Evolutionary conservation across 306 rosid species (phyloP).

Genomic region (Heteromeles arbutifolia): DNA sequence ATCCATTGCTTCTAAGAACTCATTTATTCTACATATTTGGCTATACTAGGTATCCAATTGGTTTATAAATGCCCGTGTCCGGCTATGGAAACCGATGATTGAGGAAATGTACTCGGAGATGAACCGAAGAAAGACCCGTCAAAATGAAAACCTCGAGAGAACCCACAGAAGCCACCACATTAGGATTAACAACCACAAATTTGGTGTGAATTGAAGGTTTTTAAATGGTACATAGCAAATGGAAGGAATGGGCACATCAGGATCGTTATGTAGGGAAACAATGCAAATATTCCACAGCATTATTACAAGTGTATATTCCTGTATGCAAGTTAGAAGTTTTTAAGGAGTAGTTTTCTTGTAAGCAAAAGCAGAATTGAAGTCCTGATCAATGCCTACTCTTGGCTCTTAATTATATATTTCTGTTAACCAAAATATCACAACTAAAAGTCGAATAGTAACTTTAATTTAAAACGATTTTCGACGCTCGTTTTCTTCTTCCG

Average conservation of each 20-base stretch:
- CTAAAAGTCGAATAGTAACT: too few relatives aligned
- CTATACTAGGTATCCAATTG: constrained; percentile 72
- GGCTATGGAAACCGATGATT: constrained; percentile 95
- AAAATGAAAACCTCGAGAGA: constrained; percentile 33
- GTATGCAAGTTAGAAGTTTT: background rate
- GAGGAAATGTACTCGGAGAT: constrained; percentile 95
- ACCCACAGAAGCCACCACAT: constrained; percentile 21
- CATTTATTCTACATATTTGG: background rate
- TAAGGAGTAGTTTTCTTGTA: background rate
- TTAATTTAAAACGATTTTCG: too few relatives aligned
- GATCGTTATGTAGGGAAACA: background rate
- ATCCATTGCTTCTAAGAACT: background rate
- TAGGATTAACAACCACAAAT: constrained; percentile 32
- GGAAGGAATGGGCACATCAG: background rate
- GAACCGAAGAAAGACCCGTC: constrained; percentile 51
- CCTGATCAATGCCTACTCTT: background rate
- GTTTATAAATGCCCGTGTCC: constrained; percentile 91
- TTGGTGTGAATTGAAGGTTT: constrained; percentile 31
- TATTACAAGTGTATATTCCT: background rate
- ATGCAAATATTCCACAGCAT: background rate
- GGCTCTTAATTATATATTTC: background rate
- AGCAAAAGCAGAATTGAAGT: background rate
- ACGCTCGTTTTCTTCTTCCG: too few relatives aligned
- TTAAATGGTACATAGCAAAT: background rate
- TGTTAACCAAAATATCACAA: background rate